Evolutionary conservation across 2,329 filamentous ascomycete genomes (phyloP).

Genomic region (Colletotrichum coccodes): DNA sequence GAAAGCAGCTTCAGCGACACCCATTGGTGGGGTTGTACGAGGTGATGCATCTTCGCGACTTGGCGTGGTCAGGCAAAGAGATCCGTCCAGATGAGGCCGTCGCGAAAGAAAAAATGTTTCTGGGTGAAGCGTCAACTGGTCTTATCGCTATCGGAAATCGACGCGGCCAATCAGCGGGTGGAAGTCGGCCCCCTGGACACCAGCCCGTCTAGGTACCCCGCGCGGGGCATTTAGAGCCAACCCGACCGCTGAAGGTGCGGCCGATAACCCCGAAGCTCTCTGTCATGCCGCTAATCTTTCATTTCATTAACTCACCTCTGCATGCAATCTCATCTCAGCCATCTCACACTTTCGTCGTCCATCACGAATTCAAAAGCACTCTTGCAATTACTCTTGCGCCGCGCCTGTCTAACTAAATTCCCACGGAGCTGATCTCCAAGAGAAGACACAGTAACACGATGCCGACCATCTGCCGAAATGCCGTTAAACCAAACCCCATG

Average conservation of each 20-base stretch:
- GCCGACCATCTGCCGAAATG: no score
- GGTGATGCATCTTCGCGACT: conserved; percentile 47
- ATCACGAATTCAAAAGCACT: no score
- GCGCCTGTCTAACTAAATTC: no score
- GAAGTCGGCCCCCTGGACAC: not conserved
- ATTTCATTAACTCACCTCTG: no score
- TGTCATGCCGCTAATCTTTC: not conserved
- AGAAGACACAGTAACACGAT: no score
- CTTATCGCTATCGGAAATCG: conserved; percentile 28
- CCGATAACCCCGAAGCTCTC: not conserved
- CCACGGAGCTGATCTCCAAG: no score
- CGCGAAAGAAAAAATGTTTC: conserved; percentile 9
- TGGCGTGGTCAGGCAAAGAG: not conserved
- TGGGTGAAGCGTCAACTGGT: not conserved
- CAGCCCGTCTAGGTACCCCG: conserved; percentile 18
- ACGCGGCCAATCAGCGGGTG: conserved; percentile 9
- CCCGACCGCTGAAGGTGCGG: not conserved
- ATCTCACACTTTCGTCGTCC: no score
- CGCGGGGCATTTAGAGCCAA: conserved; percentile 26
- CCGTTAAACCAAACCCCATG: not conserved
- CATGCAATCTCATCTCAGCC: not conserved
- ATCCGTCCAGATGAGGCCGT: conserved; percentile 8
- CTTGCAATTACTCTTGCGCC: no score
- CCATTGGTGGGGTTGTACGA: conserved; percentile 69
- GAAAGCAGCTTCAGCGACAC: conserved; percentile 69